These are phyloP conservation scores for Candida orba DNA, from an alignment of 805 yeast genomes.

Conservation along the genomic window DNA sequence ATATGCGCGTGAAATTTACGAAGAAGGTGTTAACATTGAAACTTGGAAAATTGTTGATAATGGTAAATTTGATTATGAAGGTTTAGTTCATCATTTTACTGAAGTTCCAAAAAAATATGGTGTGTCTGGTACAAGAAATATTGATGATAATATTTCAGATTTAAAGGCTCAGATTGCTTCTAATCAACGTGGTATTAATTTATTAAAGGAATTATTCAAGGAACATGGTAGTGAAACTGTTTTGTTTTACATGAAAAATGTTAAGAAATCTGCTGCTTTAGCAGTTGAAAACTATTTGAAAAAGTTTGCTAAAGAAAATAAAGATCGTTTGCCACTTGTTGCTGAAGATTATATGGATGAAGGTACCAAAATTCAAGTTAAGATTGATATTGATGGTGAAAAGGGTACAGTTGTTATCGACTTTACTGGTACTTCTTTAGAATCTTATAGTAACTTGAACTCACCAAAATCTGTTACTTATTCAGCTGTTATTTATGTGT, in stretches of 20 bases:
- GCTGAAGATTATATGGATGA: constrained; percentile 50
- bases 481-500: constrained; percentile 46
- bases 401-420: constrained; percentile 40
- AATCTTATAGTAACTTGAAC: constrained; percentile 45
- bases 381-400: constrained; percentile 32
- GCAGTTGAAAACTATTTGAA: constrained; percentile 33
- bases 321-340: constrained; percentile 27
- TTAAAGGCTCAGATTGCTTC: constrained; percentile 45
- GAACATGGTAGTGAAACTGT: constrained; percentile 39
- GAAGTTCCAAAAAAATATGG: constrained; percentile 44
- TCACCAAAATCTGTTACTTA: constrained; percentile 49
- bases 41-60: constrained; percentile 42
- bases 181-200: constrained; percentile 42
- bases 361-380: constrained; percentile 42
- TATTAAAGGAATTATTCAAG: constrained; percentile 34
- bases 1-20: constrained; percentile 42
- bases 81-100: constrained; percentile 37
- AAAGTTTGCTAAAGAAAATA: constrained; percentile 35
- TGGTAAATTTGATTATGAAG: constrained; percentile 47
- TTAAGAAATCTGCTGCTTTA: constrained; percentile 38
- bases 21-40: constrained; percentile 51
- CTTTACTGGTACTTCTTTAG: constrained; percentile 45
- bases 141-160: constrained; percentile 46
- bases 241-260: constrained; percentile 39
- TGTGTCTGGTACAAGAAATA: constrained; percentile 47